A percentile compares a stretch with the other conserved stretches of the same genome.
phyloP scores from a whole-genome alignment of 2,329 filamentous ascomycete genomes.

The Colletotrichum sp. region DNA sequence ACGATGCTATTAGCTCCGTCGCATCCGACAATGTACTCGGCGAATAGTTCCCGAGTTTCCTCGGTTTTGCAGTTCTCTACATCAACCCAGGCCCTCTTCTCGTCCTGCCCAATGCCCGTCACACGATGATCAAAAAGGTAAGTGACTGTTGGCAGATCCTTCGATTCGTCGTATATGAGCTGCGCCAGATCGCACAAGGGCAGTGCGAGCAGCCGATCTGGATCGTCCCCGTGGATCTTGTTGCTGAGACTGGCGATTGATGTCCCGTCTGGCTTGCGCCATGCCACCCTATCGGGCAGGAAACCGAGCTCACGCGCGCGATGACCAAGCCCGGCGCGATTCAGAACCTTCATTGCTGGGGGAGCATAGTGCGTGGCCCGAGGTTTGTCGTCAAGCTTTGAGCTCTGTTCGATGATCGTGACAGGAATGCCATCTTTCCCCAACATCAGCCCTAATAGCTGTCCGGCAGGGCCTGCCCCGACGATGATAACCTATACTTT shows the following conservation, averaged over 20 bases:
- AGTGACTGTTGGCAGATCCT: slow-evolving; percentile 35
- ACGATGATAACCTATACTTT: slow-evolving; percentile 39
- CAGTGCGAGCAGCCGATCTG: slow-evolving; percentile 43
- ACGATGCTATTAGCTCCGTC: slow-evolving; percentile 57
- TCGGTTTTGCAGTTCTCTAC: slow-evolving; percentile 37
- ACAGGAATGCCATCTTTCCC: slow-evolving; percentile 54
- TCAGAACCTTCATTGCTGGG: slow-evolving; percentile 61
- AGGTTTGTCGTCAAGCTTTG: slow-evolving; percentile 61
- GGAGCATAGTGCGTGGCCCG: slow-evolving; percentile 67
- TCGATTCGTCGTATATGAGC: slow-evolving; percentile 45
- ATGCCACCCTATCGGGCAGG: slow-evolving; percentile 41
- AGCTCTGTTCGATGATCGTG: slow-evolving; percentile 59
- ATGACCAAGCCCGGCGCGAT: slow-evolving; percentile 61
- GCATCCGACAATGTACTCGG: slow-evolving; percentile 60
- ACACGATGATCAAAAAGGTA: slow-evolving; percentile 54
- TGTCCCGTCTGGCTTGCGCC: slow-evolving; percentile 39
- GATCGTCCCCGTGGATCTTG: slow-evolving; percentile 37
- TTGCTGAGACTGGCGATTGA: slow-evolving; percentile 42
- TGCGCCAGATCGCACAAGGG: slow-evolving; percentile 45
- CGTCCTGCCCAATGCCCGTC: slow-evolving; percentile 49
- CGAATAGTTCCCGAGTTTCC: slow-evolving; percentile 39
- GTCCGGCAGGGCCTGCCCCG: slow-evolving; percentile 53
- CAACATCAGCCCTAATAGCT: slow-evolving; percentile 36
- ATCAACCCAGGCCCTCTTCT: slow-evolving; percentile 46
- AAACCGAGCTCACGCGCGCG: slow-evolving; percentile 40